phyloP scores from a whole-genome alignment of 805 yeast species.

The Yarrowia osloensis region DNA sequence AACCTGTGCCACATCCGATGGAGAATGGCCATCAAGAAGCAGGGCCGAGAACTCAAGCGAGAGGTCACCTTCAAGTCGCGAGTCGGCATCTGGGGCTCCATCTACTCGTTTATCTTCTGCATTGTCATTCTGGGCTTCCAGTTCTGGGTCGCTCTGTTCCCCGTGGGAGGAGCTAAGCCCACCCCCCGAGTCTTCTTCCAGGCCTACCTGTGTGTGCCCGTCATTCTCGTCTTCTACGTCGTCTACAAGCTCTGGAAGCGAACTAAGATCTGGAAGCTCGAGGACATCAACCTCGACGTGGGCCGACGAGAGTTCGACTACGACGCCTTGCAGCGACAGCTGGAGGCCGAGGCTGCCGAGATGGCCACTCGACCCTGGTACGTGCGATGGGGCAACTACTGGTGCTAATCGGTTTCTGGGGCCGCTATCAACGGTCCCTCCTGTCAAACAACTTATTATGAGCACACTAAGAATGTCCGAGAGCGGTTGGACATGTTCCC shows the following conservation, averaged over 20 bases:
- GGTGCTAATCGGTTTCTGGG: constrained; percentile 46
- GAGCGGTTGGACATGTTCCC: background rate
- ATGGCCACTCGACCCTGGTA: constrained; percentile 51
- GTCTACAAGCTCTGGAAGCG: constrained; percentile 58
- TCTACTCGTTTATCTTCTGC: constrained; percentile 58
- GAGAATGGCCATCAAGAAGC: constrained; percentile 60
- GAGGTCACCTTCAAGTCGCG: constrained; percentile 59
- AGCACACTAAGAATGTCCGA: background rate
- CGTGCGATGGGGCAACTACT: constrained; percentile 47
- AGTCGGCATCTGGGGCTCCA: constrained; percentile 65
- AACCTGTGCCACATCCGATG: constrained; percentile 62
- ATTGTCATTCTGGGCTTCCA: constrained; percentile 62
- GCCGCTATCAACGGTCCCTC: background rate
- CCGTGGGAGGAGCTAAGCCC: constrained; percentile 56
- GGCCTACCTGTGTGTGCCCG: constrained; percentile 64
- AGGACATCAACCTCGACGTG: constrained; percentile 59
- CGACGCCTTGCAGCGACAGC: constrained; percentile 53
- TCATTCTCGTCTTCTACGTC: constrained; percentile 57
- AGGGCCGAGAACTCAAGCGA: constrained; percentile 64
- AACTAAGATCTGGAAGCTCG: constrained; percentile 47
- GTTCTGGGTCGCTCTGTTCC: constrained; percentile 77
- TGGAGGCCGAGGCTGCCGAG: constrained; percentile 52
- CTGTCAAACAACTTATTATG: background rate
- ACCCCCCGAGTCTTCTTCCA: constrained; percentile 56
- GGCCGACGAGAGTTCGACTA: constrained; percentile 61